Conservation (phyloP, 192 early-diverging fungal genomes). For the Lobulomyces angularis region DNA sequence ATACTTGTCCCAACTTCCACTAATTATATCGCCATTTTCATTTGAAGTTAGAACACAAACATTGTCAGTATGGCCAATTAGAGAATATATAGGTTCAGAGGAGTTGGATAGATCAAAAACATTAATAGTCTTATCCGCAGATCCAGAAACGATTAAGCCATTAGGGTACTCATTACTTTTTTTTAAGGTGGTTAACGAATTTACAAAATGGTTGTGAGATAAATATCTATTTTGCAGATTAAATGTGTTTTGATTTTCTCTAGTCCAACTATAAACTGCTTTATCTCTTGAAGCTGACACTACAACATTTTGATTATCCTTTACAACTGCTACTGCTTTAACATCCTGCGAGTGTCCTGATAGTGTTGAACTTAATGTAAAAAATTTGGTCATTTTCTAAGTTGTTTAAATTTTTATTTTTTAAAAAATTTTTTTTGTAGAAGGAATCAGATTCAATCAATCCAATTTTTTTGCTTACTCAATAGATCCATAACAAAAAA, state of each 20-base stretch:
- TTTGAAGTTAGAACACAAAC: conserved; percentile 64
- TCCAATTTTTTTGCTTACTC: too few relatives aligned
- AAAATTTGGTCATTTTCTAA: too few relatives aligned
- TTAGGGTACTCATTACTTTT: conserved; percentile 43
- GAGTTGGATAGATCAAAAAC: conserved; percentile 59
- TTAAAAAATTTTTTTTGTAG: too few relatives aligned
- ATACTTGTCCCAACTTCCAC: conserved; percentile 97
- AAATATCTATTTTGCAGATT: conserved; percentile 32
- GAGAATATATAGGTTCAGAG: conserved; percentile 39
- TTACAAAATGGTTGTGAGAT: conserved; percentile 71
- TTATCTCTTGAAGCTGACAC: conserved; percentile 66
- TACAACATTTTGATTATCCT: too few relatives aligned
- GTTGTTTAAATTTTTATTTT: too few relatives aligned
- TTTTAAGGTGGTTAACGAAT: conserved; percentile 49
- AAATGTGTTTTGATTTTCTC: conserved; percentile 37
- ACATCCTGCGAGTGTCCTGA: too few relatives aligned
- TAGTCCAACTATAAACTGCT: conserved; percentile 59
- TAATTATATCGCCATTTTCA: conserved; percentile 58
- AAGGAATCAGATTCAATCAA: too few relatives aligned
- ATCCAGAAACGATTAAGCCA: conserved; percentile 72
- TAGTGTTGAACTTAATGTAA: too few relatives aligned
- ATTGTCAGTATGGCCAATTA: conserved; percentile 77
- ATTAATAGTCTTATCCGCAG: conserved; percentile 71
- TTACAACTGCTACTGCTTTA: too few relatives aligned
- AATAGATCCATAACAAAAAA: too few relatives aligned